Evolutionary conservation across 305 asterid species (phyloP).

Genomic region (Solanum hybrid): DNA sequence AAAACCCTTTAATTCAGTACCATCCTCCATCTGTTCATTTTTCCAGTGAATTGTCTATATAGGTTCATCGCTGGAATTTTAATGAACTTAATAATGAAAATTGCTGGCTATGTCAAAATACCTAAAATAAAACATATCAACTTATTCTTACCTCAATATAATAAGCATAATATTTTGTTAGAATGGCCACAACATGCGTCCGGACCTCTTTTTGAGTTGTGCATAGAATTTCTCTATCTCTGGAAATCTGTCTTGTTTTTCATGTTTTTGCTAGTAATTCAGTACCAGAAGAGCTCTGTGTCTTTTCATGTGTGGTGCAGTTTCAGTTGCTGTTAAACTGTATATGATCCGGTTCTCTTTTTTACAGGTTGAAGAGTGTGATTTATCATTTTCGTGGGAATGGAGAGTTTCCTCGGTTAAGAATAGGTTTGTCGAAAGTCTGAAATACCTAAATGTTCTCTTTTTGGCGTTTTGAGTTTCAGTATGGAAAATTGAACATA

Average conservation of each 20-base stretch:
- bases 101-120: neutral
- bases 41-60: neutral
- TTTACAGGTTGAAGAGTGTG: slow-evolving; percentile 51
- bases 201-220: neutral
- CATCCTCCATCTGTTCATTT: neutral
- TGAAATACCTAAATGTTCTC: neutral
- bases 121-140: neutral
- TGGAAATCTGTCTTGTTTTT: neutral
- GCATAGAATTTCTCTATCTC: neutral
- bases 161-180: neutral
- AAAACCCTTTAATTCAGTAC: neutral
- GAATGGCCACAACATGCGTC: neutral
- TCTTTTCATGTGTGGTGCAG: neutral
- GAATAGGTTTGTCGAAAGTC: slow-evolving; percentile 49
- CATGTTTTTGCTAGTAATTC: neutral
- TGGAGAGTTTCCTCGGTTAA: slow-evolving; percentile 77
- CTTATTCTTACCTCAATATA: neutral
- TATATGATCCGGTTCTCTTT: neutral
- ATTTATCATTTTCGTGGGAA: slow-evolving; percentile 75
- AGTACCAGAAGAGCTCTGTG: neutral
- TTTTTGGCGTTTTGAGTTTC: neutral
- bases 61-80: neutral
- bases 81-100: neutral
- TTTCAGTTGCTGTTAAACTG: neutral
- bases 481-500: neutral